Base-by-base conservation (phyloP, 441 rosid species). In the Jatropha multifida region DNA sequence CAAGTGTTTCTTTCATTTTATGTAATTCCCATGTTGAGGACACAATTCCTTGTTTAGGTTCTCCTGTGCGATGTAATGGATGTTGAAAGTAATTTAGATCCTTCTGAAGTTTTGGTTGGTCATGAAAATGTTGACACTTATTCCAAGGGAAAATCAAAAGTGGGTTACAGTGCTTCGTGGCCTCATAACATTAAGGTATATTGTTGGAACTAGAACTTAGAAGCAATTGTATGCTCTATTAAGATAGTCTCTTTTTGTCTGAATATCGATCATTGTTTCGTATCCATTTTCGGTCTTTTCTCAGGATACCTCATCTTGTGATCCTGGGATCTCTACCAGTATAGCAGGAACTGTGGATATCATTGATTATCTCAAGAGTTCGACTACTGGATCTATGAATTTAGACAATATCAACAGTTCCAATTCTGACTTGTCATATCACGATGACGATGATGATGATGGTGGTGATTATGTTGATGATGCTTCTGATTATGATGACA, bases 71-170 rank as follows among this genome's bases (percentile, higher is more conserved):
- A 83, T 75, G 73, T 65, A 49, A 76, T 84, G 83, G 84, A 80
- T 68, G 65, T 68, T 27, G 81, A 63, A 70, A 70, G 61, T 44
- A 84, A 69, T 64, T 74, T 76, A 20, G 72, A 76, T 76, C 27
- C 74, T 5, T n/a, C 40, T 51, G 63, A 60, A n/a, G 74, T 68
- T 83, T 65, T 76, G 72, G 72, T 75, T 54, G 56, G 59, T 62
- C 68, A 61, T 59, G 76, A 62, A 63, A 75, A 81, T 38, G 52
- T 20, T 70, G 72, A 42, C 10, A 20, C 76, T 69, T 66, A 20
- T 73, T 68, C 72, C 67, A 87, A 85, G 83, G 90, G 88, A 58
- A 85, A 87, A 79, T 52, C 83, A 13, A 83, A 85, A 71, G 56
- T 74, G 56, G 77, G 55, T 68, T 56, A 59, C 65, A 62, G 72